Percentiles rank a stretch among this genome's conserved stretches.
Conservation (phyloP, 768 basidiomycete genomes). For the Suillus lakei region DNA sequence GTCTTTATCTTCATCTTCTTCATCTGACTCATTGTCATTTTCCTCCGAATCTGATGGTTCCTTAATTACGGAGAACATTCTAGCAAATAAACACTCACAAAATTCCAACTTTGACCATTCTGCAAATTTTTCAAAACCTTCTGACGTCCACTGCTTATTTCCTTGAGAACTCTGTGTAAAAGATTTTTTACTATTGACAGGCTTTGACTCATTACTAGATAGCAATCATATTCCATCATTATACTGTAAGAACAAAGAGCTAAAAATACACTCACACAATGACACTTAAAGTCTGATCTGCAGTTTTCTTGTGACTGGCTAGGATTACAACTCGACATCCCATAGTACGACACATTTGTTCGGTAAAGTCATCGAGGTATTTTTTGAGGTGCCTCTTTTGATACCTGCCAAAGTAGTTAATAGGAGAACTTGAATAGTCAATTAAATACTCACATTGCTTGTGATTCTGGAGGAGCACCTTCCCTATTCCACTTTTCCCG, state of each 20-base stretch:
- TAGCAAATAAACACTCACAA: background rate
- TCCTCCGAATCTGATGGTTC: background rate
- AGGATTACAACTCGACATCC: background rate
- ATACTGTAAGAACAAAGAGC: background rate
- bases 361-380: background rate
- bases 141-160: background rate
- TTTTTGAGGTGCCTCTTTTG: background rate
- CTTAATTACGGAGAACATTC: background rate
- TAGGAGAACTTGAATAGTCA: background rate
- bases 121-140: background rate
- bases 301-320: background rate
- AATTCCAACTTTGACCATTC: background rate
- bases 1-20: background rate
- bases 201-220: background rate
- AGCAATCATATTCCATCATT: background rate
- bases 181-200: background rate
- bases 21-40: background rate
- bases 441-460: background rate
- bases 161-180: background rate
- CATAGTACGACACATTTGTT: background rate
- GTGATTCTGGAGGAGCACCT: background rate
- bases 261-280: background rate
- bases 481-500: background rate
- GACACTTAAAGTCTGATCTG: background rate
- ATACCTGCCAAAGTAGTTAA: background rate